Conservation (phyloP, 1,139 yeast species). For the Eremothecium coryli region DNA sequence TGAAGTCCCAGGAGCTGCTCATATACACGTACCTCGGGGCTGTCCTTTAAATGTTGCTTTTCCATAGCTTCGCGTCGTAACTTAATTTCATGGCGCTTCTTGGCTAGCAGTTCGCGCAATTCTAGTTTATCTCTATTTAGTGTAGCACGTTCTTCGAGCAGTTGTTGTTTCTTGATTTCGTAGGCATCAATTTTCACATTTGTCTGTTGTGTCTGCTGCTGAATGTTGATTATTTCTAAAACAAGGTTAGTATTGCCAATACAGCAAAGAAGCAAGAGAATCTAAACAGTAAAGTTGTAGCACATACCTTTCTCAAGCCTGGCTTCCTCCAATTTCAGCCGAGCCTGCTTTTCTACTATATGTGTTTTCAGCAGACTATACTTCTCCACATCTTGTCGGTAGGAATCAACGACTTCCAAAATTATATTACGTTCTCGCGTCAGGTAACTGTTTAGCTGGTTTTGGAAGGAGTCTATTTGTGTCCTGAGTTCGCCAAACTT, state of each 20-base stretch:
- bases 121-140: constrained; percentile 17
- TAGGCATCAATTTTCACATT: constrained; percentile 18
- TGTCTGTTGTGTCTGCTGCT: constrained; percentile 14
- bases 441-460: constrained; percentile 21
- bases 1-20: constrained; percentile 23
- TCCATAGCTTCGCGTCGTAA: constrained; percentile 17
- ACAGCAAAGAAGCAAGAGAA: too few relatives aligned
- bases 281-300: too few relatives aligned
- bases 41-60: constrained; percentile 20
- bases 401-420: constrained; percentile 18
- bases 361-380: constrained; percentile 12
- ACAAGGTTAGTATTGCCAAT: background rate
- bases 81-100: constrained; percentile 22
- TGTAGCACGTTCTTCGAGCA: constrained; percentile 14
- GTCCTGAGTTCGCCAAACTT: constrained; percentile 19
- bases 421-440: constrained; percentile 20
- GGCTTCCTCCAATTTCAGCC: constrained; percentile 29
- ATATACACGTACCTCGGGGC: constrained; percentile 23
- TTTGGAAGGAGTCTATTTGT: constrained; percentile 23
- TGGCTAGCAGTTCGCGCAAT: constrained; percentile 16
- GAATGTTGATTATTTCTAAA: constrained; percentile 1
- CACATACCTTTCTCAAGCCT: constrained; percentile 16
- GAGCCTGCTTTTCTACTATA: constrained; percentile 27
- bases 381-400: constrained; percentile 15
- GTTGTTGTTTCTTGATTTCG: constrained; percentile 15